Evolutionary conservation across 768 basidiomycete genomes (phyloP).

Genomic region (Lactarius vividus): DNA sequence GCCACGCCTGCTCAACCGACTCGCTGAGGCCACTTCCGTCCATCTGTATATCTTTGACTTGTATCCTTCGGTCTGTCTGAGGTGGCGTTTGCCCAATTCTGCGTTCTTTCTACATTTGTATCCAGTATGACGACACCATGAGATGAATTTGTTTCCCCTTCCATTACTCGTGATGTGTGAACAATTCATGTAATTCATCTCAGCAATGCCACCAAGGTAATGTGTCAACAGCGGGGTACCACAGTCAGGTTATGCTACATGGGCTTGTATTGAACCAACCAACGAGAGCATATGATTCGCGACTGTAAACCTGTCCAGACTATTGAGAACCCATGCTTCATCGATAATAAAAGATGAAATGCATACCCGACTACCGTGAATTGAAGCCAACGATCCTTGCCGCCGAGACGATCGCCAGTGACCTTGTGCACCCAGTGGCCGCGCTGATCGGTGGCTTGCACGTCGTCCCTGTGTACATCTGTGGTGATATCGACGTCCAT

Average conservation of each 20-base stretch:
- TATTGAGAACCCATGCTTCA: not conserved
- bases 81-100: not conserved
- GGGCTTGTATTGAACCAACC: conserved; percentile 44
- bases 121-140: conserved; percentile 13
- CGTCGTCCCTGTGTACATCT: conserved; percentile 27
- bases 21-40: not conserved
- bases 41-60: not conserved
- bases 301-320: conserved; percentile 62
- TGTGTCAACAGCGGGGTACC: too few species aligned
- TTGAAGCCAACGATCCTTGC: conserved; percentile 59
- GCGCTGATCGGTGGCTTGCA: conserved; percentile 43
- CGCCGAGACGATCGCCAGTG: conserved; percentile 70
- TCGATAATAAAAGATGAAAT: not conserved
- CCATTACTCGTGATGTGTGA: not conserved
- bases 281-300: conserved; percentile 94
- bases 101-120: conserved; percentile 10
- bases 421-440: conserved; percentile 80
- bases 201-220: too few species aligned
- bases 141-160: conserved; percentile 8
- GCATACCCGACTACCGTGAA: conserved; percentile 89
- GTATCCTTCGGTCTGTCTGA: not conserved
- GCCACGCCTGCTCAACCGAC: not conserved
- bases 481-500: conserved; percentile 12
- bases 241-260: too few species aligned
- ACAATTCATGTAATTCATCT: not conserved